phyloP scores from a whole-genome alignment of 2,329 filamentous ascomycete genomes.

The Fusarium brachygibbosum region DNA sequence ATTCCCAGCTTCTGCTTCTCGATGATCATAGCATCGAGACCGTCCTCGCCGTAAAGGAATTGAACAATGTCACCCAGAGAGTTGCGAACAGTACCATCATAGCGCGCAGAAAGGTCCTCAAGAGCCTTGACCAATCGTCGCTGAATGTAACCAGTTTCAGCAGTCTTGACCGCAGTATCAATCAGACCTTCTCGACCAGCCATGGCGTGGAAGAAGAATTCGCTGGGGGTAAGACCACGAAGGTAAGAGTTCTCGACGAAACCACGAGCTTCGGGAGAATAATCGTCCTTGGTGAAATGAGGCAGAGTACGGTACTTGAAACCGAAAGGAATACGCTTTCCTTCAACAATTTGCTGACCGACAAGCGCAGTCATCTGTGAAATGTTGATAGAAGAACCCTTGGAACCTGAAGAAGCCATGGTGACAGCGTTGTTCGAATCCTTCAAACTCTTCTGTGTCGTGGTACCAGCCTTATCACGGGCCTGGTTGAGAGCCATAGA shows the following conservation, averaged over 20 bases:
- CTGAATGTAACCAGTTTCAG: conserved; percentile 99
- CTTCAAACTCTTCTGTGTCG: conserved; percentile 91
- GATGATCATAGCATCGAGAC: conserved; percentile 91
- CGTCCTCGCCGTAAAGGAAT: conserved; percentile 98
- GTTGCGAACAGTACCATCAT: conserved; percentile 97
- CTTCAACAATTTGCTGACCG: conserved; percentile 97
- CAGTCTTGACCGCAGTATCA: conserved; percentile 99
- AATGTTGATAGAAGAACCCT: conserved; percentile 99
- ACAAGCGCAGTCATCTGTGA: conserved; percentile 99
- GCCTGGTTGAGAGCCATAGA: conserved; percentile 94
- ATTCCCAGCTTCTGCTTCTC: conserved; percentile 93
- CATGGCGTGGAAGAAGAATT: conserved; percentile 99
- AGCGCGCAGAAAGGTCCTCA: conserved; percentile 97
- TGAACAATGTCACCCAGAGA: conserved; percentile 96
- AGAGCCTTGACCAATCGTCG: conserved; percentile 97
- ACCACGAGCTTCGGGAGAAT: conserved; percentile 94
- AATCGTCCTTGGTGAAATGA: conserved; percentile 99
- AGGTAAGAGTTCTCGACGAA: conserved; percentile 99
- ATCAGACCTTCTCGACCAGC: conserved; percentile 99
- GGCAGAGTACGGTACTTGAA: conserved; percentile 98
- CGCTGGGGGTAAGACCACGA: conserved; percentile 91
- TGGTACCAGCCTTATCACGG: conserved; percentile 95
- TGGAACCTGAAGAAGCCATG: conserved; percentile 97
- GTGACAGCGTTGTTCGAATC: conserved; percentile 96
- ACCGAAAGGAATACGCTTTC: conserved; percentile 98